phyloP scores from a whole-genome alignment of 2,329 filamentous ascomycete species.

The Aspergillus uvarum region DNA sequence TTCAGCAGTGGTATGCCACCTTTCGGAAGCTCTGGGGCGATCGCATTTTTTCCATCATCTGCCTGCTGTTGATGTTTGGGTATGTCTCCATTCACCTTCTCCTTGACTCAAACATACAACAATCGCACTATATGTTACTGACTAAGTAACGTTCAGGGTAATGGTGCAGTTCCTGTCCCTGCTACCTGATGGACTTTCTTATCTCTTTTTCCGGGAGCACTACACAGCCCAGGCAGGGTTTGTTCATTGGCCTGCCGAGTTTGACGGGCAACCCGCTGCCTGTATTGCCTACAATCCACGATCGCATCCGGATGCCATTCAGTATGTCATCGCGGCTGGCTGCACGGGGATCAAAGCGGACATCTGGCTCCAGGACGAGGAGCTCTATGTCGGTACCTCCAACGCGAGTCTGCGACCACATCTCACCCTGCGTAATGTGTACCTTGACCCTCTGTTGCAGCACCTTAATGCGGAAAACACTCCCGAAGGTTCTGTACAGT shows the following conservation, averaged over 20 bases:
- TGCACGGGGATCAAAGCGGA: slow-evolving; percentile 29
- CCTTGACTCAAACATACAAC: too few relatives aligned
- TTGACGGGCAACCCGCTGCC: slow-evolving; percentile 11
- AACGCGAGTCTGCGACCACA: slow-evolving; percentile 7
- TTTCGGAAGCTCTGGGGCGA: slow-evolving; percentile 24
- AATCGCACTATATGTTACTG: background rate
- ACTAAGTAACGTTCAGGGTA: slow-evolving; percentile 12
- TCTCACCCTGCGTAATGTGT: slow-evolving; percentile 22
- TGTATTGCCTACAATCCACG: slow-evolving; percentile 26
- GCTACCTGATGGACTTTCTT: slow-evolving; percentile 20
- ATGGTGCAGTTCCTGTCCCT: slow-evolving; percentile 22
- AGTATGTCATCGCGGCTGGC: slow-evolving; percentile 23
- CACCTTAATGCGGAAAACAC: slow-evolving; percentile 17
- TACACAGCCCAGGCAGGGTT: slow-evolving; percentile 5
- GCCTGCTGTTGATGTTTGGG: slow-evolving; percentile 27
- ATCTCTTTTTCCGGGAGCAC: slow-evolving; percentile 15
- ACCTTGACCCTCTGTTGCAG: slow-evolving; percentile 24
- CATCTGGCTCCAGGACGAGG: slow-evolving; percentile 25
- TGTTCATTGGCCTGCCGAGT: slow-evolving; percentile 17
- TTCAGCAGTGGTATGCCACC: slow-evolving; percentile 18
- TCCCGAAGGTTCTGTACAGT: background rate
- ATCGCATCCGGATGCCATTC: slow-evolving; percentile 20
- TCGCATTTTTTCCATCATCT: slow-evolving; percentile 22
- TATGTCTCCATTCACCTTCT: slow-evolving; percentile 8
- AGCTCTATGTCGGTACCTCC: slow-evolving; percentile 24